Base-by-base conservation (phyloP, 768 basidiomycete species). In the Cubamyces sp. region DNA sequence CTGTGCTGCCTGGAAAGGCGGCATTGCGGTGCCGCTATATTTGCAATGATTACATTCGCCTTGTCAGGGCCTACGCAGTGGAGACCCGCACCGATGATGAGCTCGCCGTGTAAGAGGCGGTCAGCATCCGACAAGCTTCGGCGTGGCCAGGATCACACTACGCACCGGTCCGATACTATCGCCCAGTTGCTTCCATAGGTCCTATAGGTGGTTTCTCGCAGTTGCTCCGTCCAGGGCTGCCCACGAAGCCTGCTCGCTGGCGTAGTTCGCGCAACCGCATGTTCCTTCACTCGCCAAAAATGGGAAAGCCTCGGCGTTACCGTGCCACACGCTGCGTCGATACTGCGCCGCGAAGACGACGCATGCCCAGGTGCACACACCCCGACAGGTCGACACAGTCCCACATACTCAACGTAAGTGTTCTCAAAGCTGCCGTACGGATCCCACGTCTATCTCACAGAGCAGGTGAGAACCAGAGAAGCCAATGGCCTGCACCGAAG, bases 361-460 rank as follows among this genome's bases (percentile, higher is more conserved):
- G 43, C 34, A 47, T 45, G 54, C 43, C 21, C 26, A 19, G 43
- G 34, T 30, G 54, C 28, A 28, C 40, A 19, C 16, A 28, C 47
- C 39, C 19, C 48, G 19, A 49, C 23, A 7, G n/a, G 16, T 28
- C 39, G 39, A 41, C 57, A 19, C 37, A 14, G 18, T 50, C 48
- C 47, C 57, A 57, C 57, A 57, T 40, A 12, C 15, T 16, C 57
- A 57, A 57, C 48, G 57, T 57, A 50, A 57, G 3, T 28, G 47
- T 26, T 37, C 23, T 40, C 34, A 34, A 30, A 12, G 45, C 39
- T 41, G 46, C n/a, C 46, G 46, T 45, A 46, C 26, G 26, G 46
- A 57, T 57, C 57, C 48, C 47, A 50, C 57, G 57, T 57, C 48
- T 57, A 57, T 57, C 57, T 57, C 6, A n/a, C 45, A 16, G 2